Base-by-base conservation (phyloP, 768 basidiomycete species). In the Omphalotus guepiniiformis region DNA sequence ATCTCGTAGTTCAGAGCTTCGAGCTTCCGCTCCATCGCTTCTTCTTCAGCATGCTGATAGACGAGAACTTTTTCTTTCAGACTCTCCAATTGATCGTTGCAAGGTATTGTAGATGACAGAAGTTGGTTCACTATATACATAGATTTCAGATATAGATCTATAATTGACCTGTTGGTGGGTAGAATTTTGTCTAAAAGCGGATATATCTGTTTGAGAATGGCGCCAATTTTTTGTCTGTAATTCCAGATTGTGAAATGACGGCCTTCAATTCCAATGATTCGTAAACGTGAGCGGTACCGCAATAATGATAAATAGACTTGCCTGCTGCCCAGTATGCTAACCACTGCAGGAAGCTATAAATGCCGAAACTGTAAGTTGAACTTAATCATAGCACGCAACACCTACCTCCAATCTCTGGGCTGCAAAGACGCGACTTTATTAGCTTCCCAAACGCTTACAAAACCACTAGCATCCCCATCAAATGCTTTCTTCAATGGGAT, bases 191-290 rank as follows among this genome's bases (percentile, higher is more conserved):
- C 27, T 3, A 37, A n/a, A 2, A 30, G 37, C 18, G 40, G 39
- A 26, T 46, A 30, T 44, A 51, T 46, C 11, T 32, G 18, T 6
- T 39, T 36, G 28, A 51, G 16, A 8, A 51, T 32, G n/a, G 36
- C 37, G 7, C 50, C 40, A 18, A 51, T 51, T 26, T 45, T 51
- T 12, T 37, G 39, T 47, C 50, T 36, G 37, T 51, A 46, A 9
- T 36, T 21, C 50, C 43, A 51, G 3, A 41, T 45, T 16, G 50
- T 46, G 23, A 39, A 32, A 51, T 51, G 50, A 6, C 43, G 45
- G 19, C 50, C 50, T 51, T 5, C 3, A 27, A 26, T 18, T 30
- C 16, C 13, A 32, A 23, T 21, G 21, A 39, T 12, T 18, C 6
- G 9, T 18, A 15, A 9, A 18, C 7, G 11, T 4, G n/a, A 11